Evolutionary conservation across 2,329 filamentous ascomycete species (phyloP), one percentile per base, ranked within the genome.

Genomic region (Fonsecaea monophora): DNA sequence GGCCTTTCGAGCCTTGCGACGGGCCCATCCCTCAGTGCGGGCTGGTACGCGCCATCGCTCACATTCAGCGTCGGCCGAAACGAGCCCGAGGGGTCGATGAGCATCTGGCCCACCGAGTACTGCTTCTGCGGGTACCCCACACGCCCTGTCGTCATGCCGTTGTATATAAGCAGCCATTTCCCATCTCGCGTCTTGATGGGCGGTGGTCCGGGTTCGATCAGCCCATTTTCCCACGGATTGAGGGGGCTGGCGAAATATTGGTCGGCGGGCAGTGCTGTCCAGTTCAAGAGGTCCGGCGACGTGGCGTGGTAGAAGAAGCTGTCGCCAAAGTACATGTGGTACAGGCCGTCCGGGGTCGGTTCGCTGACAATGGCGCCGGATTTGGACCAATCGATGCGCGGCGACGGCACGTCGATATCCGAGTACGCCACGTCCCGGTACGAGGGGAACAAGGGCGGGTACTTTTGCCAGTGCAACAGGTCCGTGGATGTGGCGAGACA

Each of bases 401-500:
- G 40, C 10, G 53, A 38, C 9, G 35, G 53, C 8, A 55, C 57
- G 35, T 62, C 66, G 35, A 62, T 57, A 10, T 65, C 62, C 25
- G 56, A 45, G 37, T 65, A 42, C 18, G 38, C 48, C 15, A 64
- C 48, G 32, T 70, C 62, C 30, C 56, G 56, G 18, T 63, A 65
- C 13, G 64, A 64, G 6, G 70, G 67, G 35, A 72, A 69, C 25
- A 70, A 18, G 2, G 70, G 70, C 6, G 66, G 65, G 34, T 67
- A 53, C 59, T 79, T 79, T 4, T 67, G 74, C 77, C 77, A 79
- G 57, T 71, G 71, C 3, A 79, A 67, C 10, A 79, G 71, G 64
- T 79, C 74, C 4, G 74, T 75, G 6, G 76, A 78, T 1, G 77
- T 79, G 37, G 77, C 77, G 4, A 79, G 63, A 48, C 77, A 78